Base-by-base conservation (phyloP, 1,284 basidiomycete species). In the Sanghuangporus baumii region DNA sequence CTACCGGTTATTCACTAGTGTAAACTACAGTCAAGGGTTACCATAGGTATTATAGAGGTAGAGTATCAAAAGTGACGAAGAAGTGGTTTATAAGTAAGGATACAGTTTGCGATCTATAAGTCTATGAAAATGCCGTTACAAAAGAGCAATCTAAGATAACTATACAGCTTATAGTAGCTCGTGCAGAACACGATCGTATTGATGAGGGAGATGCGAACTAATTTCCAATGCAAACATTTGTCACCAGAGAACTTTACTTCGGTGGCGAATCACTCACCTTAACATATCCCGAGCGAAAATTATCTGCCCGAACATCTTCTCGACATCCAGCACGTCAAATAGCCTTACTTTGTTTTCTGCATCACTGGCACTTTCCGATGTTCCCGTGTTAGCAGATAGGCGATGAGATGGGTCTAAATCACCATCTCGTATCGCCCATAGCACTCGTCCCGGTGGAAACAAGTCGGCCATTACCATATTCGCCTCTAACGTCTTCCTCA, bases 221-320 rank as follows among this genome's bases (percentile, higher is more conserved):
- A 8, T 48, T 54, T 34, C 31, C 31, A 41, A 54, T 16, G 37
- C 5, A 14, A 14, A 11, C 11, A 54, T n/a, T 12, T 7, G 40
- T 41, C n/a, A 41, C 40, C 7, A n/a, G 7, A 46, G 43, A 16
- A 46, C 40, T 41, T 46, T 46, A 3, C 16, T 46, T 18, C 43
- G 2, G 43, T 46, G 43, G 43, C n/a, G 43, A 23, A 63, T 37
- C 26, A 57, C 81, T 51, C 65, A 86, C 87, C 84, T 87, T 62
- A 94, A 76, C 91, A 94, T 93, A 70, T 89, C 88, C 69, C 81
- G 79, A 31, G 89, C 84, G 73, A 93, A 93, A 8, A 93, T 81
- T 60, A 94, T 86, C 74, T 94, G 91, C 20, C 81, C 82, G 71
- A 93, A 94, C 47, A 91, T 87, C 66, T 82, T 80, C 73, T 89